Evolutionary conservation across 2,329 filamentous ascomycete species (phyloP).

Genomic region (Alternaria burnsii): DNA sequence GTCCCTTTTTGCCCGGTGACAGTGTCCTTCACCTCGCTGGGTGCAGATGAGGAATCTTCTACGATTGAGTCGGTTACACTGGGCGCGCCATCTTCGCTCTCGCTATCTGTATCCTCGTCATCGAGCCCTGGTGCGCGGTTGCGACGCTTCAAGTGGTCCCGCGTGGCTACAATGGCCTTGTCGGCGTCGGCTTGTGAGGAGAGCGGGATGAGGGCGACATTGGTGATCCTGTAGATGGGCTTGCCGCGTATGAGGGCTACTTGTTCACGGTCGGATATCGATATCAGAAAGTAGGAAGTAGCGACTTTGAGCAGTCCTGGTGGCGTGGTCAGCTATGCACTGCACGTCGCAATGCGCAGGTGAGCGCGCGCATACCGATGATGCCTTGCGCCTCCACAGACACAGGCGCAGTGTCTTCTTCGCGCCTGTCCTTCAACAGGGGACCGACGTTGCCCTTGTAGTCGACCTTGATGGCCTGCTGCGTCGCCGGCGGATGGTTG

Average conservation of each 20-base stretch:
- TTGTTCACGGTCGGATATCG: slow-evolving; percentile 85
- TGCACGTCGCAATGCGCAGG: neutral
- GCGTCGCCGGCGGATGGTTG: slow-evolving; percentile 62
- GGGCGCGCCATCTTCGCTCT: slow-evolving; percentile 45
- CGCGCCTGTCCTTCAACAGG: slow-evolving; percentile 52
- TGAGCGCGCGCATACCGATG: slow-evolving; percentile 59
- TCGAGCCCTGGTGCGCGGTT: slow-evolving; percentile 35
- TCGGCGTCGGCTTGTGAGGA: slow-evolving; percentile 77
- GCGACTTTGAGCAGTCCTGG: slow-evolving; percentile 87
- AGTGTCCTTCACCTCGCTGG: slow-evolving; percentile 44
- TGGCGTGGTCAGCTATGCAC: slow-evolving; percentile 1
- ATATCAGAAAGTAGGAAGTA: slow-evolving; percentile 81
- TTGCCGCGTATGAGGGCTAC: slow-evolving; percentile 86
- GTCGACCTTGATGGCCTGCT: slow-evolving; percentile 71
- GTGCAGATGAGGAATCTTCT: slow-evolving; percentile 44
- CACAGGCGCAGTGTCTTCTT: slow-evolving; percentile 48
- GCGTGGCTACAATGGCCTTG: slow-evolving; percentile 72
- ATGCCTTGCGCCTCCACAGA: slow-evolving; percentile 61
- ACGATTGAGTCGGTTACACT: slow-evolving; percentile 51
- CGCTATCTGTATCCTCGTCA: slow-evolving; percentile 43
- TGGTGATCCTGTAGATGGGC: slow-evolving; percentile 85
- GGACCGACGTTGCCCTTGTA: slow-evolving; percentile 69
- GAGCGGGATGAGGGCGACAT: slow-evolving; percentile 89
- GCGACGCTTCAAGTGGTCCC: slow-evolving; percentile 54
- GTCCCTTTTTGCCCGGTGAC: slow-evolving; percentile 38